phyloP scores from a whole-genome alignment of 2,329 filamentous ascomycete species.

The Anisogramma anomala region DNA sequence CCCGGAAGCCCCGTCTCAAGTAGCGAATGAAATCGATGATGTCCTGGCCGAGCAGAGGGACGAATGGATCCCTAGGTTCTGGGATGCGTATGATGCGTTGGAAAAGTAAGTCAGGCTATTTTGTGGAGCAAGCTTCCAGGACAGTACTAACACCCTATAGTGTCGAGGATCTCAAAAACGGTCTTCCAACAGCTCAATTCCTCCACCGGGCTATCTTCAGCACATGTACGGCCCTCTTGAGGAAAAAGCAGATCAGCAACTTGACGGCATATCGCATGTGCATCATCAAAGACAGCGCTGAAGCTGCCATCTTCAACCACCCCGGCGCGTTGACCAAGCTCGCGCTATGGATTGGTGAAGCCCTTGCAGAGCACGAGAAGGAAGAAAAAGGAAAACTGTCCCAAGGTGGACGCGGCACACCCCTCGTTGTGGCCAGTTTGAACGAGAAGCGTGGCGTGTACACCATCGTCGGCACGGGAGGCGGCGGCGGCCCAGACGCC shows the following conservation, averaged over 20 bases:
- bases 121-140: conserved; percentile 33
- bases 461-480: conserved; percentile 83
- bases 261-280: conserved; percentile 88
- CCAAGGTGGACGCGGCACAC: conserved; percentile 61
- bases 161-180: conserved; percentile 63
- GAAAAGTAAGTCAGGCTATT: conserved; percentile 43
- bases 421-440: conserved; percentile 79
- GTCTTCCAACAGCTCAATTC: conserved; percentile 74
- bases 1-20: conserved; percentile 23
- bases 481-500: conserved; percentile 66
- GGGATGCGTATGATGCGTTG: conserved; percentile 61
- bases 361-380: conserved; percentile 77
- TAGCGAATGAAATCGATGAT: conserved; percentile 35
- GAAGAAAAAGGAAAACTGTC: conserved; percentile 59
- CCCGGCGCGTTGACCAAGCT: conserved; percentile 88
- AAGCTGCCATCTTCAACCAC: conserved; percentile 83
- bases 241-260: conserved; percentile 89
- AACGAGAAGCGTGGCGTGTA: conserved; percentile 83
- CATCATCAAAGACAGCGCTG: conserved; percentile 88
- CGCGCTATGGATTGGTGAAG: conserved; percentile 87
- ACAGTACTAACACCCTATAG: conserved; percentile 34
- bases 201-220: conserved; percentile 87
- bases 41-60: conserved; percentile 43
- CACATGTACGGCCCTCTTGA: conserved; percentile 80
- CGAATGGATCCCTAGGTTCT: conserved; percentile 57